Evolutionary conservation across 1,139 yeast genomes (phyloP).

Genomic region (Pichia sp.): DNA sequence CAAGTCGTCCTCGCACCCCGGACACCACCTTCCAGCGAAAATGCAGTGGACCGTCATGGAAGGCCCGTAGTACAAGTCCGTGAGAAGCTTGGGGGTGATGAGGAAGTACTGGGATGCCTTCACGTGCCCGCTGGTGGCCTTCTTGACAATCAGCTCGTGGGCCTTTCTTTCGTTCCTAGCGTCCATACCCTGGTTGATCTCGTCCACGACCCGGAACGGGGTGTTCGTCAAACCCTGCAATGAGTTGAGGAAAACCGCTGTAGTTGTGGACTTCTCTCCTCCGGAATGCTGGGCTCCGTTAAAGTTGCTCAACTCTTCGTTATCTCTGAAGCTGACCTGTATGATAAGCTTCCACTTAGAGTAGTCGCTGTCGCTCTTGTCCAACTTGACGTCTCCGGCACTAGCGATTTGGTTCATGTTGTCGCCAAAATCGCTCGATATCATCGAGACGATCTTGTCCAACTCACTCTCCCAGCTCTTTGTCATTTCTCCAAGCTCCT

Average conservation of each 20-base stretch:
- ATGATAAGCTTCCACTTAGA: conserved; percentile 83
- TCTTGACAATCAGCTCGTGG: conserved; percentile 79
- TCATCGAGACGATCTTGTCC: conserved; percentile 43
- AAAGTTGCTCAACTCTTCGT: conserved; percentile 61
- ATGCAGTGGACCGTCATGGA: conserved; percentile 88
- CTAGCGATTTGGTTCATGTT: conserved; percentile 76
- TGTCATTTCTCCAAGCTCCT: conserved; percentile 40
- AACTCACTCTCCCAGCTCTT: conserved; percentile 58
- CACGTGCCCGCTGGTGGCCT: conserved; percentile 59
- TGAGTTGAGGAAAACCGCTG: conserved; percentile 85
- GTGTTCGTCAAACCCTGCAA: conserved; percentile 84
- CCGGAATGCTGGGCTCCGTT: conserved; percentile 93
- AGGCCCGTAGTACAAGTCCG: conserved; percentile 72
- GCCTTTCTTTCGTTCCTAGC: conserved; percentile 86
- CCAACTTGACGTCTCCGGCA: conserved; percentile 71
- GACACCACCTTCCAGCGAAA: conserved; percentile 52
- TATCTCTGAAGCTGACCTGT: conserved; percentile 78
- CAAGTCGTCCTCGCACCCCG: conserved; percentile 14
- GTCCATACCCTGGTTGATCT: conserved; percentile 99
- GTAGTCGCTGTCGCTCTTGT: conserved; percentile 48
- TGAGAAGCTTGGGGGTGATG: conserved; percentile 86
- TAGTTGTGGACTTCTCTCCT: conserved; percentile 95
- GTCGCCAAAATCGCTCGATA: conserved; percentile 59
- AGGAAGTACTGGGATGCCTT: conserved; percentile 68
- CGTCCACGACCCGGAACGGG: conserved; percentile 95